Evolutionary conservation across 176 grass and related monocot genomes (phyloP).

Genomic region (Oryza coarctata): DNA sequence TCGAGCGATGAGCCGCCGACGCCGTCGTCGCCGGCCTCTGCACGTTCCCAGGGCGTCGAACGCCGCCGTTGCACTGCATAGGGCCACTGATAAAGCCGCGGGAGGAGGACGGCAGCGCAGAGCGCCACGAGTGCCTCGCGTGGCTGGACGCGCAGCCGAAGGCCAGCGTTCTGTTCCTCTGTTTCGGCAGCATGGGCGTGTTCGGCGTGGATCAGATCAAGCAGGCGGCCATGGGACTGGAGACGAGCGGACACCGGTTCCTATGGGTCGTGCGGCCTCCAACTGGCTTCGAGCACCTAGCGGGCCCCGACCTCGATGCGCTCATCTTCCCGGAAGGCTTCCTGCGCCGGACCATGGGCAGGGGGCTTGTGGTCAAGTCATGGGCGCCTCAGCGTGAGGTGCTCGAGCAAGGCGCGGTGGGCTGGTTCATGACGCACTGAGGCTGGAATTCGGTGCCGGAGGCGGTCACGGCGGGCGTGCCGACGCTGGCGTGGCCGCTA

Average conservation of each 20-base stretch:
- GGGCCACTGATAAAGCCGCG: conserved; percentile 41
- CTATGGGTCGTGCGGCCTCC: conserved; percentile 40
- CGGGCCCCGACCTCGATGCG: not conserved
- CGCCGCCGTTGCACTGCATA: conserved; percentile 21
- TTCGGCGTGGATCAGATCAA: conserved; percentile 36
- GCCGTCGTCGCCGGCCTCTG: conserved; percentile 30
- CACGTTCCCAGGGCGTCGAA: not conserved
- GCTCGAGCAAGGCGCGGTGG: conserved; percentile 19
- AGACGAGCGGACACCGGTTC: conserved; percentile 40
- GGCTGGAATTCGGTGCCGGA: conserved; percentile 53
- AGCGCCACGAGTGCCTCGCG: conserved; percentile 34
- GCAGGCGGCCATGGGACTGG: conserved; percentile 41
- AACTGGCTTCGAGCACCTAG: not conserved
- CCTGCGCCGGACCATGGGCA: conserved; percentile 23
- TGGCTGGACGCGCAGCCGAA: conserved; percentile 47
- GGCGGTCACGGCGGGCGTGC: conserved; percentile 38
- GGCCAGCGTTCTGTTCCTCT: conserved; percentile 43
- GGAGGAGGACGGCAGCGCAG: not conserved
- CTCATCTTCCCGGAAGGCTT: conserved; percentile 31
- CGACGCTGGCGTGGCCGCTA: conserved; percentile 48
- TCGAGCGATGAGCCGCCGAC: conserved; percentile 44
- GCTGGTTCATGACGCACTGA: conserved; percentile 39
- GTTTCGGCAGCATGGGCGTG: conserved; percentile 47
- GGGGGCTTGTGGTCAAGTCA: conserved; percentile 39
- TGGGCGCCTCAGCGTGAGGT: conserved; percentile 46